Conservation (phyloP, 139 green algal species). For the Closterium sp. region DNA sequence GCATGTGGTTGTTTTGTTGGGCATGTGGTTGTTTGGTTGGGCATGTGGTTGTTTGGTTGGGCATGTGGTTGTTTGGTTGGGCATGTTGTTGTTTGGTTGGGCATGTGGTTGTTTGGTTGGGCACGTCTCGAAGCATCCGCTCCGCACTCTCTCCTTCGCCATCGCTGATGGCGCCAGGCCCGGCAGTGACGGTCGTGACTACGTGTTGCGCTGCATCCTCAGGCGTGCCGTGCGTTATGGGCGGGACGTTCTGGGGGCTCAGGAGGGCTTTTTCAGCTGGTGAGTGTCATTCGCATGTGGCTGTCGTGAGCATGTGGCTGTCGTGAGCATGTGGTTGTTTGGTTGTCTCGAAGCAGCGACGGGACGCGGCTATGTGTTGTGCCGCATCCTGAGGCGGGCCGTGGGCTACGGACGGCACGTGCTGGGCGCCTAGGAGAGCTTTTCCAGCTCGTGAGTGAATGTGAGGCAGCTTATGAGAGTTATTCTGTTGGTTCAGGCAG, state of each 20-base stretch:
- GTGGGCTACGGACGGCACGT: conserved; percentile 86
- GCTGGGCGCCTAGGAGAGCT: conserved; percentile 66
- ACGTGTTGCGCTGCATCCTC: conserved; percentile 93
- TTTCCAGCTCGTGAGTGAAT: conserved; percentile 61
- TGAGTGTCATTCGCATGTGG: no score
- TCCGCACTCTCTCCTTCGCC: conserved; percentile 93
- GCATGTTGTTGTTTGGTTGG: no score
- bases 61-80: no score
- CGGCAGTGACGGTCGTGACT: conserved; percentile 77
- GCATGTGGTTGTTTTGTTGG: no score
- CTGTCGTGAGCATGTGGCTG: no score
- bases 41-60: no score
- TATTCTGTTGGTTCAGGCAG: no score
- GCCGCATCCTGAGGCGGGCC: conserved; percentile 85
- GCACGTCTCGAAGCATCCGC: no score
- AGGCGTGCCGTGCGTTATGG: conserved; percentile 88
- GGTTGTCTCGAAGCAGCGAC: conserved; percentile 51
- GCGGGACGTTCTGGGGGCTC: conserved; percentile 65
- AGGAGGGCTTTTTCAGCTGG: conserved; percentile 78
- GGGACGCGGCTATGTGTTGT: conserved; percentile 92
- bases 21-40: no score
- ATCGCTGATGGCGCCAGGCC: conserved; percentile 88
- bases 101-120: no score
- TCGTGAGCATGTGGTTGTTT: no score
- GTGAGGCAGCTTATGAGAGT: no score